A percentile compares a stretch with the other conserved stretches of the same genome.
Conservation (phyloP, 2,329 filamentous ascomycete species). For the Venturia pyrina region DNA sequence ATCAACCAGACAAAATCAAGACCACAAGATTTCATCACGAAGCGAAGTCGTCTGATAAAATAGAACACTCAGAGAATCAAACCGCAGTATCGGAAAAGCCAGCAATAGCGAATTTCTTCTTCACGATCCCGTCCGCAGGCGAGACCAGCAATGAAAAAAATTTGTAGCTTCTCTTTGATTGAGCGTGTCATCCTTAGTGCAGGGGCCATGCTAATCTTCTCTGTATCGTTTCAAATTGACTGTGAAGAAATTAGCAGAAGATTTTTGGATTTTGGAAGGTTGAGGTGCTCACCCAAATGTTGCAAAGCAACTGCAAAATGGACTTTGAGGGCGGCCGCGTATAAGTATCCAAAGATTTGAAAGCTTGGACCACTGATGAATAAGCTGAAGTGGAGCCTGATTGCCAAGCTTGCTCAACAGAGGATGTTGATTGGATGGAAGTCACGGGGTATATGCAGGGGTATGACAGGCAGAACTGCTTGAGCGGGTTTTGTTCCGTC, state of each 20-base stretch:
- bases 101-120: background rate
- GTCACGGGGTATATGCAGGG: background rate
- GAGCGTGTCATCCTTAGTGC: constrained; percentile 92
- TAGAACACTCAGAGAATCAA: too few species aligned
- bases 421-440: background rate
- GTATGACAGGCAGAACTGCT: background rate
- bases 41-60: too few species aligned
- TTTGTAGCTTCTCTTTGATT: constrained; percentile 56
- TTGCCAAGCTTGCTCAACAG: background rate
- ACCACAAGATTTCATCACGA: too few species aligned
- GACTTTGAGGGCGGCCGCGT: background rate
- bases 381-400: too few species aligned
- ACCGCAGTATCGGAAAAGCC: too few species aligned
- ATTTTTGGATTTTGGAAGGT: too few species aligned
- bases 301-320: background rate
- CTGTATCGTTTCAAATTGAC: constrained; percentile 10
- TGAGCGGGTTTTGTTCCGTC: too few species aligned
- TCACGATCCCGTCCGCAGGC: background rate
- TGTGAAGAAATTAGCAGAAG: too few species aligned
- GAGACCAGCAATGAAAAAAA: constrained; percentile 40
- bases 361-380: background rate
- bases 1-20: background rate
- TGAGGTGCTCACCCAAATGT: background rate
- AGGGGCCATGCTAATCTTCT: constrained; percentile 47
- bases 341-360: background rate